Percentiles rank a stretch among this genome's conserved stretches.
Conservation (phyloP, 78 protist genomes). For the Chrysochromulina parva region DNA sequence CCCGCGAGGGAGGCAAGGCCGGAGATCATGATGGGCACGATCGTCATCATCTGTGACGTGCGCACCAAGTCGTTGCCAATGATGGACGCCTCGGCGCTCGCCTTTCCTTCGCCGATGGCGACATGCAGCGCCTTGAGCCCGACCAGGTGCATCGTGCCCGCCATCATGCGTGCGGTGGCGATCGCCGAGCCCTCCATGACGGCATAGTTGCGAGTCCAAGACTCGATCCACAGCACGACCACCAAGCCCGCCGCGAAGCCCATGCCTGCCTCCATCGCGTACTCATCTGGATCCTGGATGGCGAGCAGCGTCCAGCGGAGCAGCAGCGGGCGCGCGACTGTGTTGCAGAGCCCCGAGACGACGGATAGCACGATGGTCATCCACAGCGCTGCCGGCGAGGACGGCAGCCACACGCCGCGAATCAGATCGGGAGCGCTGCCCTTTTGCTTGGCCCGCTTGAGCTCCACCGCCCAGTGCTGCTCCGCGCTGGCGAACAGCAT, state of each 20-base stretch:
- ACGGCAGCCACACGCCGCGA: too few relatives aligned
- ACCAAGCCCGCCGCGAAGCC: background rate
- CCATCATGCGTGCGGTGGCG: background rate
- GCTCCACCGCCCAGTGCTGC: too few relatives aligned
- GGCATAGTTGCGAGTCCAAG: background rate
- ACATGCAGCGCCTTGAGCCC: background rate
- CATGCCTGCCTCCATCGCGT: too few relatives aligned
- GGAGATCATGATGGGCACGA: background rate
- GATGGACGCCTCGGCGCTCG: background rate
- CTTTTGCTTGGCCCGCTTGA: too few relatives aligned
- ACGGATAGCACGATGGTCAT: background rate
- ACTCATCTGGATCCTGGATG: too few relatives aligned
- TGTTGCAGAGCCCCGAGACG: background rate
- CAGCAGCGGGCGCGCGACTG: constrained; percentile 2
- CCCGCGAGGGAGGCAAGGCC: background rate
- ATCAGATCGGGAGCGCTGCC: too few relatives aligned
- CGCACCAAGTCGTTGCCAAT: background rate
- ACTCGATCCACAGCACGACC: background rate
- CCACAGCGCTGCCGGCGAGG: too few relatives aligned
- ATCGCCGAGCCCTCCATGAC: background rate
- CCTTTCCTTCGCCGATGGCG: background rate
- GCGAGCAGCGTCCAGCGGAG: background rate
- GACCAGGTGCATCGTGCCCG: background rate
- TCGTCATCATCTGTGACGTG: background rate
- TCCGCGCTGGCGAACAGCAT: too few relatives aligned